These are phyloP conservation scores for Tolypocladium capitatum DNA, from an alignment of 2,329 filamentous ascomycete species.

Conservation along the genomic window DNA sequence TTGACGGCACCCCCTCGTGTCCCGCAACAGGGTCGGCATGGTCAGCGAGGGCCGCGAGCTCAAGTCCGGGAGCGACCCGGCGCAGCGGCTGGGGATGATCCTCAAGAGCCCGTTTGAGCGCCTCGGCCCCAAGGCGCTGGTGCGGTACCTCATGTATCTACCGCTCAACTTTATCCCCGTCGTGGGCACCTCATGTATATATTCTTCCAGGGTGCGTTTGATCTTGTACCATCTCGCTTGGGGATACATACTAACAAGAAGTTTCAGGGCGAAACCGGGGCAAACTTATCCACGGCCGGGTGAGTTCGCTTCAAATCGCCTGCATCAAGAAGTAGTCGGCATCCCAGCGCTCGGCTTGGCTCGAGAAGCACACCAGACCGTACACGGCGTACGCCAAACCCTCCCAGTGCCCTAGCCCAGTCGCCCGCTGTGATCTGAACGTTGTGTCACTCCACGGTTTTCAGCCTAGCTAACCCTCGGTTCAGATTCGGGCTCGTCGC, in stretches of 20 bases:
- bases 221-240: background rate
- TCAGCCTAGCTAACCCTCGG: conserved; percentile 4
- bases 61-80: conserved; percentile 44
- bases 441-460: background rate
- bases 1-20: conserved; percentile 58
- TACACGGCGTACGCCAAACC: conserved; percentile 60
- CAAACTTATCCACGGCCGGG: conserved; percentile 36
- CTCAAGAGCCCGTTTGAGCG: conserved; percentile 44
- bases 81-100: conserved; percentile 42
- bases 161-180: conserved; percentile 90
- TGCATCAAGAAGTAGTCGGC: conserved; percentile 67
- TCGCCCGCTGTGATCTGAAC: background rate
- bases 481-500: conserved; percentile 60
- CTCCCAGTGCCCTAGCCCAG: background rate
- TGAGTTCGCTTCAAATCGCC: conserved; percentile 20
- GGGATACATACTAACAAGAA: background rate
- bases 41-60: conserved; percentile 66
- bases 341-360: conserved; percentile 51
- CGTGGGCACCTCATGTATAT: conserved; percentile 76
- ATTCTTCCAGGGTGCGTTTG: conserved; percentile 47
- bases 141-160: conserved; percentile 73
- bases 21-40: conserved; percentile 39
- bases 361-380: conserved; percentile 56
- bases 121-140: conserved; percentile 47
- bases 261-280: conserved; percentile 32